Conservation (phyloP, 2,329 filamentous ascomycete genomes). For the Leptographium radiaticola region DNA sequence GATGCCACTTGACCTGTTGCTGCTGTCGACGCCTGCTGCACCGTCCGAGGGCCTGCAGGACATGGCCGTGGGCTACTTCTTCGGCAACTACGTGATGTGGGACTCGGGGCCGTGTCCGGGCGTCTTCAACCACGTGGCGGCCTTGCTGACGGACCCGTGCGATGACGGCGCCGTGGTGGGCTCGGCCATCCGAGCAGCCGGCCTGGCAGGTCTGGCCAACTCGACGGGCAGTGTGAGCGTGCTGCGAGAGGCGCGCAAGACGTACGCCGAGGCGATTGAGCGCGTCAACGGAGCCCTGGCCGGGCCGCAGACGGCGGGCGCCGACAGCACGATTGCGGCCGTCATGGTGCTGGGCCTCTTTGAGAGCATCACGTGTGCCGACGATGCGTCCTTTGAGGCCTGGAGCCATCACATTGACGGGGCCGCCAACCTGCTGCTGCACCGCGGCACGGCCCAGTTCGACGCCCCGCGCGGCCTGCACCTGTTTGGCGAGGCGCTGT, state of each 20-base stretch:
- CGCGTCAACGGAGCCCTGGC: neutral
- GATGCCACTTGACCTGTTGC: too few relatives aligned
- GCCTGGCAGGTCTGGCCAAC: neutral
- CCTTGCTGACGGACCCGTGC: neutral
- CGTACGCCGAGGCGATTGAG: neutral
- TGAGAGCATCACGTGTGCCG: neutral
- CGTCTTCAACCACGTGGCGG: neutral
- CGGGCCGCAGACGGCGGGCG: neutral
- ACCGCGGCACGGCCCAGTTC: neutral
- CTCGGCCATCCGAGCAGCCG: neutral
- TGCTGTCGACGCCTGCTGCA: too few relatives aligned
- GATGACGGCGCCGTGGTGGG: neutral
- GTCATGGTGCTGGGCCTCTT: neutral
- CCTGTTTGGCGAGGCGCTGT: neutral
- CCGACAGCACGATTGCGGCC: neutral
- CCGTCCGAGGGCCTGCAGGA: too few relatives aligned
- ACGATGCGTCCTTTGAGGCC: neutral
- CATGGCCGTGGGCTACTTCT: neutral
- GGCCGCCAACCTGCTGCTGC: neutral
- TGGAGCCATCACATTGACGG: neutral
- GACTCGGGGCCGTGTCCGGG: neutral
- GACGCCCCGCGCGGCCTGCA: neutral
- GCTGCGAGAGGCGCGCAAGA: neutral
- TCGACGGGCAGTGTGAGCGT: neutral
- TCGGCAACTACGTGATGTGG: neutral